Evolutionary conservation across 192 early-diverging fungal genomes (phyloP), one percentile per base, ranked within the genome.

Genomic region (Tieghemiomyces parasiticus): DNA sequence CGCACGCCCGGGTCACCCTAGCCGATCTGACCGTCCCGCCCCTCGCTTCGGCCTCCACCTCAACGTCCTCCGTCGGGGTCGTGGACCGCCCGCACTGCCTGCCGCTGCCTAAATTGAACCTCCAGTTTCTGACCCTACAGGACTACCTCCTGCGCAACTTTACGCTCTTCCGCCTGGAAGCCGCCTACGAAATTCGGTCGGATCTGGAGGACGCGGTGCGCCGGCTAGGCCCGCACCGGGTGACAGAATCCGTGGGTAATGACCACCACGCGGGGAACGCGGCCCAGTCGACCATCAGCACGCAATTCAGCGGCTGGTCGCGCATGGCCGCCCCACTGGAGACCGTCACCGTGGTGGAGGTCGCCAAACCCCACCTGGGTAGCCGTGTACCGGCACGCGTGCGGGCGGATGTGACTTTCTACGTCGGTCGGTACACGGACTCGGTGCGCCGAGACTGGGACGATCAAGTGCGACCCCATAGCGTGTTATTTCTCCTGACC

Each of bases 61-160:
- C n/a, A n/a, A n/a, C n/a, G n/a, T n/a, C n/a, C n/a, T n/a, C n/a
- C n/a, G 38, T 16, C 3, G 26, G 2, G 1, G 24, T 10, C 12
- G 49, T 3, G n/a, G 49, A 2, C 12, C 2, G 22, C 26, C 26
- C 26, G 22, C 55, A 58, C n/a, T 58, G 55, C 34, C 59, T 80
- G 19, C 78, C 87, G 1, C 67, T 93, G 4, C 96, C 96, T 2
- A 92, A 93, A 65, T 76, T 99, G 24, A 87, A 86, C 53, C 72
- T 99, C 26, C 96, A 99, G 74, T 99, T 88, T 65, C 73, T 99
- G 60, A 87, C 92, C 0, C 65, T 92, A 22, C 85, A 87, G 35
- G 97, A 99, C 65, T 97, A 96, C 68, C 66, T 99, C 46, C 68
- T 82, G 20, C 80, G 97, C 33, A 88, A 89, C 67, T 89, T 90